Percentiles rank a stretch among this genome's conserved stretches.
Conservation (phyloP, 257 asterid species). For the Craterostigma plantagineum region DNA sequence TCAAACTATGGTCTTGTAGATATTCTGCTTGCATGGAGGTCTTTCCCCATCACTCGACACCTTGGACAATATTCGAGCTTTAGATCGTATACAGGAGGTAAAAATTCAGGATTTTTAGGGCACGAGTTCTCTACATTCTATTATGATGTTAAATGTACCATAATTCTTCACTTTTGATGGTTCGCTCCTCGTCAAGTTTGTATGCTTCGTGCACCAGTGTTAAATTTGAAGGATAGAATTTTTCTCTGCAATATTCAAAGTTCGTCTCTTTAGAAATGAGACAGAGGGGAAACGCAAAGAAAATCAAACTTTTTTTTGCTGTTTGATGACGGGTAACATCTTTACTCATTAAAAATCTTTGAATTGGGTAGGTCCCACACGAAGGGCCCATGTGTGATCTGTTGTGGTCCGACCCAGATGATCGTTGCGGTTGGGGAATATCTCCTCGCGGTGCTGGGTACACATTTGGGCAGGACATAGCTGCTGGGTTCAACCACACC, state of each 20-base stretch:
- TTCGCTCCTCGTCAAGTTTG: too few relatives aligned
- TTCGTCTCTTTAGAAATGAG: too few relatives aligned
- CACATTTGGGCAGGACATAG: conserved; percentile 95
- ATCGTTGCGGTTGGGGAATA: conserved; percentile 95
- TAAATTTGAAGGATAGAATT: too few relatives aligned
- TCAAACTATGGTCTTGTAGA: conserved; percentile 16
- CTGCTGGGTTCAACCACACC: conserved; percentile 86
- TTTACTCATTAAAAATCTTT: background rate
- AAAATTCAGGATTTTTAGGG: background rate
- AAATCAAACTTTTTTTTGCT: too few relatives aligned
- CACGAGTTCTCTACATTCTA: too few relatives aligned
- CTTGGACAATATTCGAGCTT: conserved; percentile 70
- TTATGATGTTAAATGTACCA: too few relatives aligned
- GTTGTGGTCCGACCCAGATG: conserved; percentile 95
- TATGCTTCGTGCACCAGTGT: too few relatives aligned
- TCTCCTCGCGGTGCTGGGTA: conserved; percentile 97
- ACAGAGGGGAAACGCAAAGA: too few relatives aligned
- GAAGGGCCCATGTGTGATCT: conserved; percentile 99
- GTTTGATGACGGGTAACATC: too few relatives aligned
- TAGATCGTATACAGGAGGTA: conserved; percentile 97
- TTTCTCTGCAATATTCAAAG: too few relatives aligned
- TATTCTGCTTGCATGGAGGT: conserved; percentile 96
- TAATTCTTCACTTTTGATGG: too few relatives aligned
- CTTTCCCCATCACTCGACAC: conserved; percentile 96
- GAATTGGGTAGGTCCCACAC: conserved; percentile 63